phyloP scores from a whole-genome alignment of 2,329 filamentous ascomycete species.

The Neofusicoccum laricinum region DNA sequence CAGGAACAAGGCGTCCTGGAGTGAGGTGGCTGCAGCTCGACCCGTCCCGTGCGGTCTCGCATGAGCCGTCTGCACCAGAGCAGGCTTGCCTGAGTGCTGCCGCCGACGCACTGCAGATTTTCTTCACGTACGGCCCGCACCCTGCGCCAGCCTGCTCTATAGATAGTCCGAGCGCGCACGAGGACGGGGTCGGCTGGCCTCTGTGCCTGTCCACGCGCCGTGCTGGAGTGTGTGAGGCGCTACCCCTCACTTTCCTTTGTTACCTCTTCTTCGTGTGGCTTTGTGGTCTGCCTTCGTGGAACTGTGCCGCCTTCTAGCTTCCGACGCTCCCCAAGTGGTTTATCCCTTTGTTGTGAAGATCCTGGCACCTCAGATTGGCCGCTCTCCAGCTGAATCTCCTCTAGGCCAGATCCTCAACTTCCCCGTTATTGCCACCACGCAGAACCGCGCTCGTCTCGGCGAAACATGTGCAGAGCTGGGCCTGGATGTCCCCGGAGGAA shows the following conservation, averaged over 20 bases:
- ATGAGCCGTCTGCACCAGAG: neutral
- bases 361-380: neutral
- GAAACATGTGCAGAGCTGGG: conserved; percentile 72
- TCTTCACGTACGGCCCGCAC: neutral
- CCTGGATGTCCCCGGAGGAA: conserved; percentile 49
- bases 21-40: neutral
- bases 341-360: conserved; percentile 6
- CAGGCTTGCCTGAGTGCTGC: neutral
- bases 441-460: conserved; percentile 75
- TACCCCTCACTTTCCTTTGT: conserved; percentile 6
- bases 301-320: conserved; percentile 6
- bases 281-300: conserved; percentile 3
- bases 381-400: neutral
- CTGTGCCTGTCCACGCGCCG: neutral
- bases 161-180: neutral
- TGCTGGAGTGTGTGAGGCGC: neutral
- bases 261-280: conserved; percentile 6
- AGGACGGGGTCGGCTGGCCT: neutral
- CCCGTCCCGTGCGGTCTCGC: neutral
- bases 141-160: neutral
- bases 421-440: conserved; percentile 82
- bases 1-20: conserved; percentile 6
- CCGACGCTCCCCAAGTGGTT: neutral
- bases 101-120: neutral
- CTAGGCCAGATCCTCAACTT: conserved; percentile 61